phyloP scores from a whole-genome alignment of 352 stramenopile species.

The Phytophthora aleatoria region DNA sequence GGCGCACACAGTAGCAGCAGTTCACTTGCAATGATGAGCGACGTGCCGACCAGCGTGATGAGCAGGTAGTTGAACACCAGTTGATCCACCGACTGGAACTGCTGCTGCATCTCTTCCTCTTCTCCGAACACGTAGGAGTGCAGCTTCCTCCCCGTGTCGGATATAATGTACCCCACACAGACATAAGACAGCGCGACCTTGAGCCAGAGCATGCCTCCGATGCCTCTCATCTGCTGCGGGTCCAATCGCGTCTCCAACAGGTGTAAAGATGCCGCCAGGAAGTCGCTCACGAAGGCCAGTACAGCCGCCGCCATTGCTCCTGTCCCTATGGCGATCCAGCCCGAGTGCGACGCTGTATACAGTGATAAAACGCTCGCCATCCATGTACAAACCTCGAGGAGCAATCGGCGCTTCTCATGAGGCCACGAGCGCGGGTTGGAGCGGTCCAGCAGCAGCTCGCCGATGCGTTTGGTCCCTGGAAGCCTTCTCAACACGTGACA shows the following conservation, averaged over 20 bases:
- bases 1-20: conserved; percentile 72
- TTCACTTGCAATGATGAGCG: conserved; percentile 78
- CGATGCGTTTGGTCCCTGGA: conserved; percentile 24
- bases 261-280: conserved; percentile 58
- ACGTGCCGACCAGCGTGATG: conserved; percentile 75
- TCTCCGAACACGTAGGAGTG: conserved; percentile 45
- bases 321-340: conserved; percentile 46
- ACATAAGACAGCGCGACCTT: conserved; percentile 71
- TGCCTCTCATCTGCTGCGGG: conserved; percentile 32
- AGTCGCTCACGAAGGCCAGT: conserved; percentile 61
- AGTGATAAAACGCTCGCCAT: conserved; percentile 71
- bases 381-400: conserved; percentile 78
- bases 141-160: conserved; percentile 48
- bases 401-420: conserved; percentile 54
- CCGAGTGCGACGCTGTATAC: conserved; percentile 62
- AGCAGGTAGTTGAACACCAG: conserved; percentile 74
- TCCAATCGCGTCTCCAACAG: conserved; percentile 53
- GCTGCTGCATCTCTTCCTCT: conserved; percentile 20
- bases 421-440: conserved; percentile 57
- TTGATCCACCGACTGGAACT: conserved; percentile 56
- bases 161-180: conserved; percentile 72
- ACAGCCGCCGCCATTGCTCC: conserved; percentile 46
- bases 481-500: conserved; percentile 47
- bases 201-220: conserved; percentile 63
- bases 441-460: conserved; percentile 56